Evolutionary conservation across 148 eudicot genomes (phyloP), one percentile per base, ranked within the genome.

Genomic region (Rhododendron simsii): DNA sequence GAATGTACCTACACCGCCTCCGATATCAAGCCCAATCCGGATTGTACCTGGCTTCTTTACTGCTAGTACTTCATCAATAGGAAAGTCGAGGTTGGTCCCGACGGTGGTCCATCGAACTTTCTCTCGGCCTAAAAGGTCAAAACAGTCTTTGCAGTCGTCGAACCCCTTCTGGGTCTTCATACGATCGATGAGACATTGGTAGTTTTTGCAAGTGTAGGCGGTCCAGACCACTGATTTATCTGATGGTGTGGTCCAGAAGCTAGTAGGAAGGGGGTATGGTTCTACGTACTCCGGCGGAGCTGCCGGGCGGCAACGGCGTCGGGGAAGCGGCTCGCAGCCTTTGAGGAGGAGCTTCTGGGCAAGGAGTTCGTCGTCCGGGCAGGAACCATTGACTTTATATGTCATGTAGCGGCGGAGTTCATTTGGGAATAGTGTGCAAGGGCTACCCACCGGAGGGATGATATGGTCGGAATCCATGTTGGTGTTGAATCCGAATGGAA

Each of bases 241-340:
- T 2, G 90, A 83, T 15, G 93, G 91, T 5, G 89, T 90, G 78
- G 90, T 26, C 91, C 90, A 92, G 28, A 87, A 83, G 85, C 92
- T 89, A 6, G 10, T 84, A 1, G 93, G 91, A 81, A 89, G 81
- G 11, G 93, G 89, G 86, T 81, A 67, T 3, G 91, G 93, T 33
- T 91, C 93, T 0, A 83, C 90, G 21, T 84, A 85, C 4, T 85
- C 81, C 2, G 44, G 20, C 1, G 83, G 87, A 69, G 93, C 88
- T 3, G 90, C 92, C 20, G 93, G 83, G 55, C 87, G 91, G 85
- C 93, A 92, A 1, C 93, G 90, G 50, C 93, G 89, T 21, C 93
- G 85, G 1, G 93, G 93, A 12, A 90, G 89, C 13, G 93, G 93
- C 87, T 92, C 90, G 33, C 93, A 92, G 41, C 92, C 92, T 28